These are phyloP conservation scores for Coccomyxa subellipsoidea DNA, from an alignment of 163 green algal genomes.

Conservation along the genomic window DNA sequence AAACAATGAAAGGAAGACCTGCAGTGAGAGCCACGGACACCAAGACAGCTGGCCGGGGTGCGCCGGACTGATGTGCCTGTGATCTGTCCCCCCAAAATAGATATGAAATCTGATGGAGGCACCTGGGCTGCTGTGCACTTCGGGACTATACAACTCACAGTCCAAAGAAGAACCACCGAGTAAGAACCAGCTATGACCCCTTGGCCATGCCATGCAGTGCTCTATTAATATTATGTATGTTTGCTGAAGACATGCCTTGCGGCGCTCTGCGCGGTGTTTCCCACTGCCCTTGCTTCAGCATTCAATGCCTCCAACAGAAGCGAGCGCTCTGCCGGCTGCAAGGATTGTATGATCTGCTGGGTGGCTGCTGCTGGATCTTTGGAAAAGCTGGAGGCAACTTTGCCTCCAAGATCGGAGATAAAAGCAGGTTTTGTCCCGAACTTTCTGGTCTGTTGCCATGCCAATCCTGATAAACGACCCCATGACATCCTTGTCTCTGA, in stretches of 20 bases:
- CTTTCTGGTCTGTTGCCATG: not conserved
- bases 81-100: not conserved
- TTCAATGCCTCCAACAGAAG: not conserved
- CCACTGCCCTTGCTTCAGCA: not conserved
- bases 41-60: not conserved
- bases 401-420: not conserved
- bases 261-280: not conserved
- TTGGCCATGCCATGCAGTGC: too few species aligned
- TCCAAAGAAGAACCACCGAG: too few species aligned
- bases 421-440: not conserved
- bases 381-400: not conserved
- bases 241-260: not conserved
- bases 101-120: too few species aligned
- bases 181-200: too few species aligned
- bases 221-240: too few species aligned
- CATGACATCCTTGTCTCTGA: not conserved
- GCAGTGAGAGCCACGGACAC: slow-evolving; percentile 29
- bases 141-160: too few species aligned
- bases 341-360: not conserved
- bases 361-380: slow-evolving; percentile 2
- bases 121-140: too few species aligned
- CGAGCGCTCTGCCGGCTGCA: not conserved
- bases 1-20: slow-evolving; percentile 52
- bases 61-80: not conserved
- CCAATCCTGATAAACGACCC: not conserved